A percentile compares a stretch with the other conserved stretches of the same genome.
These are phyloP conservation scores for Neurospora tetraspora DNA, from an alignment of 495 filamentous ascomycete species.

Conservation along the genomic window DNA sequence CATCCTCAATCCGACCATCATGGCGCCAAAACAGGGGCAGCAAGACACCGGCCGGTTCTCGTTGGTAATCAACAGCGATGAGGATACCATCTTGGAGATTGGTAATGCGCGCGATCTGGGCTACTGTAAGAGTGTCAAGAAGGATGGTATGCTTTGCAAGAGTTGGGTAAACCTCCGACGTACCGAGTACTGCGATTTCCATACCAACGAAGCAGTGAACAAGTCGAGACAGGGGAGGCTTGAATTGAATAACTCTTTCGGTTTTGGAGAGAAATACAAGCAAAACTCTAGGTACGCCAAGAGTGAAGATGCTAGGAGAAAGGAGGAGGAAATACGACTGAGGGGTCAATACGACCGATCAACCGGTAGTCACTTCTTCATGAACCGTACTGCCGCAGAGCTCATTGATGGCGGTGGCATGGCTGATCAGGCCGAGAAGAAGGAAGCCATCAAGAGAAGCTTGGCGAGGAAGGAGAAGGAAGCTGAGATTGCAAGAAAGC, in stretches of 20 bases:
- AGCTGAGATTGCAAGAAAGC: slow-evolving; percentile 62
- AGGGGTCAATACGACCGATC: slow-evolving; percentile 45
- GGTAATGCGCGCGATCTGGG: slow-evolving; percentile 78
- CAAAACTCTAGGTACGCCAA: slow-evolving; percentile 17
- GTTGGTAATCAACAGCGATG: slow-evolving; percentile 68
- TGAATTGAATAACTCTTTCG: slow-evolving; percentile 62
- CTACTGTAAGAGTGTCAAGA: slow-evolving; percentile 76
- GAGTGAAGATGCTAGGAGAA: slow-evolving; percentile 9
- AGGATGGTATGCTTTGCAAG: slow-evolving; percentile 71
- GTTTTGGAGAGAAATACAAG: slow-evolving; percentile 31
- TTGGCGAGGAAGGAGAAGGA: slow-evolving; percentile 69
- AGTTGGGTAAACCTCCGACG: slow-evolving; percentile 80
- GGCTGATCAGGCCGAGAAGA: slow-evolving; percentile 42
- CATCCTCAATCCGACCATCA: slow-evolving; percentile 83
- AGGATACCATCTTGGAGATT: slow-evolving; percentile 83
- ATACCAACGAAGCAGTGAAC: slow-evolving; percentile 68
- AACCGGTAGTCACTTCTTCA: slow-evolving; percentile 49
- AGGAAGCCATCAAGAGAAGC: slow-evolving; percentile 58
- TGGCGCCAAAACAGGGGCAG: slow-evolving; percentile 67
- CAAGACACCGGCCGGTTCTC: slow-evolving; percentile 74
- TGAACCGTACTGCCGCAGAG: slow-evolving; percentile 42
- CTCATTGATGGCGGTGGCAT: slow-evolving; percentile 60
- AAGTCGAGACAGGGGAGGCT: slow-evolving; percentile 61
- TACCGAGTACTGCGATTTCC: slow-evolving; percentile 88
- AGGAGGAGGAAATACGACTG: slow-evolving; percentile 14